phyloP scores from a whole-genome alignment of 2,329 filamentous ascomycete genomes.

The Clarireedia homoeocarpa region DNA sequence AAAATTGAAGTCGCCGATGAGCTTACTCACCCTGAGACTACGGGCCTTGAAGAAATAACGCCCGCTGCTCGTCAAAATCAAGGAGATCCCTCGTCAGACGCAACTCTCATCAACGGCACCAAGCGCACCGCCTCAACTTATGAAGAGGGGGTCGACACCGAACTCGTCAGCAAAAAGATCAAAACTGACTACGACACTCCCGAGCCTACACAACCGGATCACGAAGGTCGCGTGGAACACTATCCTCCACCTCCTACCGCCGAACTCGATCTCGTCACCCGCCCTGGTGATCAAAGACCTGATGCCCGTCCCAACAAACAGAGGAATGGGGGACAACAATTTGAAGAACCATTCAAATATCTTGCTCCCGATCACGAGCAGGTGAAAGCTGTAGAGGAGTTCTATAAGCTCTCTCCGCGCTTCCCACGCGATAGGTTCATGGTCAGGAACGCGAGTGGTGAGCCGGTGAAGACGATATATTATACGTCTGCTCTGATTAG shows the following conservation, averaged over 20 bases:
- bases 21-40: constrained; percentile 13
- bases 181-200: constrained; percentile 31
- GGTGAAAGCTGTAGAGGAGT: constrained; percentile 67
- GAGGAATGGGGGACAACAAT: constrained; percentile 38
- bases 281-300: constrained; percentile 19
- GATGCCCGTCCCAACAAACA: constrained; percentile 12
- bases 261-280: constrained; percentile 23
- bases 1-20: constrained; percentile 28
- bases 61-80: constrained; percentile 29
- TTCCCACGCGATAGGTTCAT: constrained; percentile 92
- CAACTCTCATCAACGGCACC: constrained; percentile 21
- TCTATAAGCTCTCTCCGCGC: constrained; percentile 75
- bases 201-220: background rate
- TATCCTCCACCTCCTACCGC: constrained; percentile 29
- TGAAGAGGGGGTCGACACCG: constrained; percentile 10
- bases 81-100: constrained; percentile 18
- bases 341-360: constrained; percentile 94
- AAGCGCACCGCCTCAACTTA: constrained; percentile 33
- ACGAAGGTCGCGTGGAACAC: constrained; percentile 27
- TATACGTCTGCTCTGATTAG: constrained; percentile 82
- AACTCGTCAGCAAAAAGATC: constrained; percentile 36
- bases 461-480: constrained; percentile 91
- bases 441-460: constrained; percentile 85
- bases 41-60: constrained; percentile 24
- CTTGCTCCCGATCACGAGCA: constrained; percentile 67